Evolutionary conservation across 1,284 basidiomycete genomes (phyloP), one percentile per base, ranked within the genome.

Genomic region (Cutaneotrichosporon sp.): DNA sequence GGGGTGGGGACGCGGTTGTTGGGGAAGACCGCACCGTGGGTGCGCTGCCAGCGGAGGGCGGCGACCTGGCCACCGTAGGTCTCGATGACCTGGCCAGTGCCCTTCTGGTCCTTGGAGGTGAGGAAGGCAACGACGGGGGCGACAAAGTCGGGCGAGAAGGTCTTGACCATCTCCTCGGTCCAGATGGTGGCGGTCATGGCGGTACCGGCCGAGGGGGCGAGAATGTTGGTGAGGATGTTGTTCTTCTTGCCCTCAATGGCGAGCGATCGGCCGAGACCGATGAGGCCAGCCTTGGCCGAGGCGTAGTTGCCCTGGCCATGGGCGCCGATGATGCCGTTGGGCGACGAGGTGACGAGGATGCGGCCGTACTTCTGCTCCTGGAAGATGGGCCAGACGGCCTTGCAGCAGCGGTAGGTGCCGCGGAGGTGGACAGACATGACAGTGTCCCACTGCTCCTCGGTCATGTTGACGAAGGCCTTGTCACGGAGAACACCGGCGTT

Each of bases 321-420:
- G 80, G 97, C 95, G 20, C 95, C 95, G 74, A 92, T 94, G 63
- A 97, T 88, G 65, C 95, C 95, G 59, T 95, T 92, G 76, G 90
- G 88, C 6, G 95, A 98, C 62, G 89, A 87, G 29, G 95, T 98
- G 57, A 92, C 97, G 61, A 99, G 85, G 73, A 99, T 95, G 61
- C 97, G 88, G 34, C 97, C 95, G 76, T 90, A 98, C 81, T 94
- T 95, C 78, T 99, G 97, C 82, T 95, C 90, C 80, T 91, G 89
- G 85, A 99, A 97, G 74, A 93, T 84, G 4, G 95, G 94, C 97
- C 95, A 99, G 38, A 92, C 91, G 14, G 95, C 95, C 77, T 97
- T 92, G 60, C 87, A 89, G 72, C 90, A 92, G 88, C 91, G 87
- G 68, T 82, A 86, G 18, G 84, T 85, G 42, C 84, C 84, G 56